Conservation (phyloP, 2,329 filamentous ascomycete species). For the Zopfia rhizophila region DNA sequence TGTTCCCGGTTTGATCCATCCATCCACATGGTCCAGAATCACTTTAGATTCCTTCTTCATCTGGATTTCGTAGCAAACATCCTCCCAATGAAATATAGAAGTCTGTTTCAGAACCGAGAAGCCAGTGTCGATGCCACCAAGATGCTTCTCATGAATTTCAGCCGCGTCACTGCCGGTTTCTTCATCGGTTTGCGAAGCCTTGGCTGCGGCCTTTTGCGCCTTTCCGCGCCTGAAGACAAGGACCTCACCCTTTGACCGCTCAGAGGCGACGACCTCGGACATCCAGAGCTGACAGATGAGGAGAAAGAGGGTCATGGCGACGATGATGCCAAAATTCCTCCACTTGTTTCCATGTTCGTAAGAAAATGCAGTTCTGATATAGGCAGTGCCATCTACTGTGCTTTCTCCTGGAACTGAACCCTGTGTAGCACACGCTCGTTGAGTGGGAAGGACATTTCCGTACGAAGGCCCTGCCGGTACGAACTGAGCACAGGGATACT, state of each 20-base stretch:
- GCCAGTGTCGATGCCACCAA: slow-evolving; percentile 38
- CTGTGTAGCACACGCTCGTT: slow-evolving; percentile 47
- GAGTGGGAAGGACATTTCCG: slow-evolving; percentile 31
- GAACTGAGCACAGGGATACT: slow-evolving; percentile 42
- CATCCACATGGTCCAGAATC: slow-evolving; percentile 64
- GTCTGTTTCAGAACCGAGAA: slow-evolving; percentile 45
- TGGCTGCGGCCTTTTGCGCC: slow-evolving; percentile 45
- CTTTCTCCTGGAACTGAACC: slow-evolving; percentile 48
- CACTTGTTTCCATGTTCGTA: slow-evolving; percentile 55
- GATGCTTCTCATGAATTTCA: slow-evolving; percentile 39
- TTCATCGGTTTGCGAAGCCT: slow-evolving; percentile 43
- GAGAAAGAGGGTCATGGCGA: slow-evolving; percentile 71
- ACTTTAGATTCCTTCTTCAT: slow-evolving; percentile 55
- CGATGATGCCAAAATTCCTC: slow-evolving; percentile 73
- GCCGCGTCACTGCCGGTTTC: slow-evolving; percentile 47
- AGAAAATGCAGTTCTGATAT: slow-evolving; percentile 31
- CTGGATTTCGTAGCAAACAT: slow-evolving; percentile 38
- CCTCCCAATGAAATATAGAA: slow-evolving; percentile 48
- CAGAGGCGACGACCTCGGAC: slow-evolving; percentile 71
- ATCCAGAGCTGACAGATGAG: slow-evolving; percentile 69
- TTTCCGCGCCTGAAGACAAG: slow-evolving; percentile 67
- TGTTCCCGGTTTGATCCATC: slow-evolving; percentile 65
- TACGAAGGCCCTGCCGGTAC: slow-evolving; percentile 53
- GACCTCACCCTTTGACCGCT: slow-evolving; percentile 71
- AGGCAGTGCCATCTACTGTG: slow-evolving; percentile 50